Evolutionary conservation across 164 flowering plant species (phyloP), one percentile per base, ranked within the genome.

Genomic region (Platanus orientalis): DNA sequence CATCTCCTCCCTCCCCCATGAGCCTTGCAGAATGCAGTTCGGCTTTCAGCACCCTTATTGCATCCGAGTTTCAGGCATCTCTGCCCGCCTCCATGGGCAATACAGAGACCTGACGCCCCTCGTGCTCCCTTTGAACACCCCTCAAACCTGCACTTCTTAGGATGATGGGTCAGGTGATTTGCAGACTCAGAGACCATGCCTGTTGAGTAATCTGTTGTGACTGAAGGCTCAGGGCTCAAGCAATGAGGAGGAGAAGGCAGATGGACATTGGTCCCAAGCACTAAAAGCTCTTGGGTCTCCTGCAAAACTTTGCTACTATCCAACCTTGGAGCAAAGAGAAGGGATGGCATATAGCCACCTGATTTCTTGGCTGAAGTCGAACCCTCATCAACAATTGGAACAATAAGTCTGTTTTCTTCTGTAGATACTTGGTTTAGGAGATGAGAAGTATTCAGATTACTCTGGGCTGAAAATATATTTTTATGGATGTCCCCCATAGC

Each of bases 1-100:
- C n/a, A n/a, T n/a, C n/a, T n/a, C n/a, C n/a, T n/a, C n/a, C n/a
- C n/a, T n/a, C n/a, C 98, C 13, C 96, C 98, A 63, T 90, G 96
- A 36, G 96, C 88, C 75, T 92, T 92, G 71, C 98, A 92, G 69
- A 78, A 90, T 27, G 91, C 91, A 27, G 96, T 93, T 30, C 92
- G 82, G 70, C 97, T 89, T 81, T 93, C 98, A 25, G 98, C 93
- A 30, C 98, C 98, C 64, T 87, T 93, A 56, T 70, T 80, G 76
- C 98, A 93, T 0, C 97, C 96, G 3, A 79, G 83, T 67, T 81
- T 90, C 67, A 88, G 96, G 66, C 98, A 92, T n/a, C n/a, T n/a
- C n/a, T n/a, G n/a, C n/a, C n/a, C n/a, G n/a, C n/a, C n/a, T n/a
- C n/a, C n/a, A n/a, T n/a, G n/a, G n/a, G n/a, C n/a, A n/a, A n/a